A percentile compares a stretch with the other conserved stretches of the same genome.
phyloP scores from a whole-genome alignment of 2,329 filamentous ascomycete species.

The Aphanoascus verrucosus region DNA sequence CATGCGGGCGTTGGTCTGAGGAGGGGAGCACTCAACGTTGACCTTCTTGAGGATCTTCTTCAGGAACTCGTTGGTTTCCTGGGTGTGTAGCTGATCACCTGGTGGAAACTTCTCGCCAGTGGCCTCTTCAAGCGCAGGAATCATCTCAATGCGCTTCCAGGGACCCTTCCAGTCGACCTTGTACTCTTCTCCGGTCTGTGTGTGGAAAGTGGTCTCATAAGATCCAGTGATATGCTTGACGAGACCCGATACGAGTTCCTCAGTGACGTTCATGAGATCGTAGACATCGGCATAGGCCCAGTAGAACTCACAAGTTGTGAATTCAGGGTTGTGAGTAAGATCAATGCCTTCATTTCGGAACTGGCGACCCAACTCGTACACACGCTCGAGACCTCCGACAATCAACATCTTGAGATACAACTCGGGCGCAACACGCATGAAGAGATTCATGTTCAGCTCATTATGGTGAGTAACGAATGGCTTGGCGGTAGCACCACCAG shows the following conservation, averaged over 20 bases:
- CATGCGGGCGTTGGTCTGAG: slow-evolving; percentile 89
- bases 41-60: slow-evolving; percentile 74
- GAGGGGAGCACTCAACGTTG: slow-evolving; percentile 79
- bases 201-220: slow-evolving; percentile 77
- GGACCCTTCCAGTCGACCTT: slow-evolving; percentile 93
- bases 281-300: slow-evolving; percentile 86
- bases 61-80: slow-evolving; percentile 82
- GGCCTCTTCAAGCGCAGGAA: slow-evolving; percentile 77
- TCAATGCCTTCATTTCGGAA: slow-evolving; percentile 92
- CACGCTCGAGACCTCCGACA: slow-evolving; percentile 84
- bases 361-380: slow-evolving; percentile 91
- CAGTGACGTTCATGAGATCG: slow-evolving; percentile 81
- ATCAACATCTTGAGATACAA: slow-evolving; percentile 94
- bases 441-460: slow-evolving; percentile 87
- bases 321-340: slow-evolving; percentile 94
- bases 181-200: slow-evolving; percentile 73
- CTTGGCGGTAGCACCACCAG: slow-evolving; percentile 88
- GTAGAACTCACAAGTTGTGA: slow-evolving; percentile 97
- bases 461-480: slow-evolving; percentile 96
- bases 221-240: slow-evolving; percentile 81
- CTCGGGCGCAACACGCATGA: slow-evolving; percentile 88
- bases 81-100: slow-evolving; percentile 76
- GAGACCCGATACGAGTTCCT: slow-evolving; percentile 80
- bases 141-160: slow-evolving; percentile 93
- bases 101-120: slow-evolving; percentile 90